phyloP scores from a whole-genome alignment of 2,329 filamentous ascomycete genomes.

The Aspergillus pseudoterreus region DNA sequence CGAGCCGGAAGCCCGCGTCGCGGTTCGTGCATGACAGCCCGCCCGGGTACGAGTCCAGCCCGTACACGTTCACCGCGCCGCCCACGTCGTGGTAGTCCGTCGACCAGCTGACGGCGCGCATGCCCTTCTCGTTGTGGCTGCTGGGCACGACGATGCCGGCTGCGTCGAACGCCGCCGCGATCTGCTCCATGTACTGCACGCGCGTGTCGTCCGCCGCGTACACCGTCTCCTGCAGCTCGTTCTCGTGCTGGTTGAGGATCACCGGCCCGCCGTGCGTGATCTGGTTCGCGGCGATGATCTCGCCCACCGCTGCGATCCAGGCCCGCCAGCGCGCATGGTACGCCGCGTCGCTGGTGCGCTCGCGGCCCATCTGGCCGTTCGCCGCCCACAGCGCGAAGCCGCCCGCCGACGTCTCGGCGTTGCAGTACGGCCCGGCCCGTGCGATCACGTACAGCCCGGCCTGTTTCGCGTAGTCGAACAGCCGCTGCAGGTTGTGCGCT shows the following conservation, averaged over 20 bases:
- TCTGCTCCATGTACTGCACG: slow-evolving; percentile 52
- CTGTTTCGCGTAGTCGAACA: slow-evolving; percentile 51
- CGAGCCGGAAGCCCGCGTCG: slow-evolving; percentile 47
- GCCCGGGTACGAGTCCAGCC: slow-evolving; percentile 31
- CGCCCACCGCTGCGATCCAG: slow-evolving; percentile 46
- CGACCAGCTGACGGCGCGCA: slow-evolving; percentile 50
- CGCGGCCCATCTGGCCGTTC: slow-evolving; percentile 45
- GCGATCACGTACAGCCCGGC: slow-evolving; percentile 52
- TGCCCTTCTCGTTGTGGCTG: slow-evolving; percentile 51
- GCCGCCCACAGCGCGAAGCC: slow-evolving; percentile 46
- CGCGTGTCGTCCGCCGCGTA: slow-evolving; percentile 44
- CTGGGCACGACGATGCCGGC: slow-evolving; percentile 50
- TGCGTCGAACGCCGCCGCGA: slow-evolving; percentile 44
- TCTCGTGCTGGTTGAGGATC: slow-evolving; percentile 53
- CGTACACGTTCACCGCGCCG: slow-evolving; percentile 48
- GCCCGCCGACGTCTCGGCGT: slow-evolving; percentile 50
- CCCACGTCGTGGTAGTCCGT: slow-evolving; percentile 55
- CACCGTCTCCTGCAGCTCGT: slow-evolving; percentile 48
- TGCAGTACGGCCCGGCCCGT: slow-evolving; percentile 50
- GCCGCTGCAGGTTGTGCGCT: slow-evolving; percentile 49
- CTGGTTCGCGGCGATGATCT: slow-evolving; percentile 48
- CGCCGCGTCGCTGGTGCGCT: slow-evolving; percentile 42
- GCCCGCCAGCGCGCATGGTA: slow-evolving; percentile 47
- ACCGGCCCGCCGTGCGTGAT: slow-evolving; percentile 51
- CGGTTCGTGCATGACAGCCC: slow-evolving; percentile 50